phyloP scores from a whole-genome alignment of 2,329 filamentous ascomycete species.

The Trichoderma aggressivum region DNA sequence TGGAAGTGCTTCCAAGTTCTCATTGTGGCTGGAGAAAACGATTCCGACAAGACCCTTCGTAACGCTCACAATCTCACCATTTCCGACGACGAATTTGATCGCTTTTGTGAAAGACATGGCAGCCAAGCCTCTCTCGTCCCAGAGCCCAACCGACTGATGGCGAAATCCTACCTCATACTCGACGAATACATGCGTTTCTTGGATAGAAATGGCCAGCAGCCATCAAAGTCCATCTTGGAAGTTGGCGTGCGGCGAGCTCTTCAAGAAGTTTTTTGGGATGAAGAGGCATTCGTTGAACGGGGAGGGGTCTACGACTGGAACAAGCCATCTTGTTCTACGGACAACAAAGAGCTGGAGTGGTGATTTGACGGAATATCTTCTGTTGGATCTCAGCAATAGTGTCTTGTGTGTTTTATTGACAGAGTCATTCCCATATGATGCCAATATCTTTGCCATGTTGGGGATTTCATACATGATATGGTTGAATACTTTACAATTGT shows the following conservation, averaged over 20 bases:
- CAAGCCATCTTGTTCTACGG: background rate
- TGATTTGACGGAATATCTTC: background rate
- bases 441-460: background rate
- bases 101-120: background rate
- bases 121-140: background rate
- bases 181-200: constrained; percentile 1
- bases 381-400: background rate
- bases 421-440: background rate
- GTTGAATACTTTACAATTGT: background rate
- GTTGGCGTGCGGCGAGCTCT: background rate
- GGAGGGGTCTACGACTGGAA: constrained; percentile 2
- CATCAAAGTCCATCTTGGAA: background rate
- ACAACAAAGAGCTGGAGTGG: background rate
- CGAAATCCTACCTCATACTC: background rate
- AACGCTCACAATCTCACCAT: background rate
- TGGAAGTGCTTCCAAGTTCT: constrained; percentile 4
- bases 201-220: background rate
- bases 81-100: background rate
- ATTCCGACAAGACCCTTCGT: background rate
- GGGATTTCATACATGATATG: background rate
- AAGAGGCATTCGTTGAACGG: background rate
- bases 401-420: no score
- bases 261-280: background rate
- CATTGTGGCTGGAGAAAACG: background rate
- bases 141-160: background rate